A percentile compares a stretch with the other conserved stretches of the same genome.
These are phyloP conservation scores for Elongisporangium anandrum DNA, from an alignment of 352 stramenopile species.

Conservation along the genomic window DNA sequence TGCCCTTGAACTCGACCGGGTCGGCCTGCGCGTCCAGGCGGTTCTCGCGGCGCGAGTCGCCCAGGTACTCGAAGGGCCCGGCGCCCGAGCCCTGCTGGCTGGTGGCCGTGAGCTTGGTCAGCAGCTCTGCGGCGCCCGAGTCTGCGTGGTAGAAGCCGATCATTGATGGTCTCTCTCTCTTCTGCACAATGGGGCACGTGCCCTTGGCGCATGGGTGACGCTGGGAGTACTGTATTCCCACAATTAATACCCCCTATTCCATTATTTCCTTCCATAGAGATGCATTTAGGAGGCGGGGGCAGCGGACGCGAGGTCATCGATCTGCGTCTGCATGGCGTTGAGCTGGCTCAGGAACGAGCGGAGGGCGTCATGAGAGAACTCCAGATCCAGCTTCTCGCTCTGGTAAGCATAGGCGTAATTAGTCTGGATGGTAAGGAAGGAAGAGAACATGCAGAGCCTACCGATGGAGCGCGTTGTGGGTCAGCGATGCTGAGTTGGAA, in stretches of 20 bases:
- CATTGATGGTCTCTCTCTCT: slow-evolving; percentile 24
- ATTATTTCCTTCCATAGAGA: no score
- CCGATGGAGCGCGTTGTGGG: not conserved
- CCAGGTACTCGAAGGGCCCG: slow-evolving; percentile 31
- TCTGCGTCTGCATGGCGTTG: slow-evolving; percentile 46
- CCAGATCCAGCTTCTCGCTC: slow-evolving; percentile 47
- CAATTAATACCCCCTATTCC: no score
- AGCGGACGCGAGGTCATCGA: slow-evolving; percentile 21
- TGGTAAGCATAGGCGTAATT: no score
- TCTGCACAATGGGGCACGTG: not conserved
- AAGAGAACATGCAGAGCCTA: not conserved
- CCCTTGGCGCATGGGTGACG: no score
- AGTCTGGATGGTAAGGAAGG: slow-evolving; percentile 1
- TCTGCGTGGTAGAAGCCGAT: slow-evolving; percentile 51
- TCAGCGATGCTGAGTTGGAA: slow-evolving; percentile 46
- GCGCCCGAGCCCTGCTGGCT: slow-evolving; percentile 1
- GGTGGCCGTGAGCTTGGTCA: slow-evolving; percentile 36
- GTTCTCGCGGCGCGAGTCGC: slow-evolving; percentile 43
- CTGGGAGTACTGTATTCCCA: no score
- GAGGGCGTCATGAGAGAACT: slow-evolving; percentile 55
- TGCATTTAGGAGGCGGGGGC: not conserved
- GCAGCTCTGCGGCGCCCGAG: slow-evolving; percentile 41
- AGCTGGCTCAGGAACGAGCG: slow-evolving; percentile 54
- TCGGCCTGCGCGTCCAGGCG: slow-evolving; percentile 37
- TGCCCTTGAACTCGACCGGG: slow-evolving; percentile 64